Base-by-base conservation (phyloP, 2,329 filamentous ascomycete genomes). In the Didymellaceae sp. region DNA sequence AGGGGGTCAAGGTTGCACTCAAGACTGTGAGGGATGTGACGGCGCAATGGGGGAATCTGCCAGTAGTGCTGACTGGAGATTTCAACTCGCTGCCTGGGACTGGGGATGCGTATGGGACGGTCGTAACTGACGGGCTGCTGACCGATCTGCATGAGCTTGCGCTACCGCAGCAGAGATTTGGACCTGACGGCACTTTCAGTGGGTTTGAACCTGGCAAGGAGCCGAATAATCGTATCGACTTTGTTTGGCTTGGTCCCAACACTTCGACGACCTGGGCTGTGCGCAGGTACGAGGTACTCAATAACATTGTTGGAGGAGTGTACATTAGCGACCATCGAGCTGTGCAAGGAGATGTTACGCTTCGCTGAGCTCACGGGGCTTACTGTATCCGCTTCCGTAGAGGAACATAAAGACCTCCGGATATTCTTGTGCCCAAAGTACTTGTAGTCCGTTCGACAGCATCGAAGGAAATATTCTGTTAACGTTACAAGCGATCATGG, bases 191-290 rank as follows among this genome's bases (percentile, higher is more conserved):
- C 39, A 89, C 87, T 1, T 89, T 84, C 65, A 89, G 86, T 4
- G 83, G 84, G 16, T 88, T 90, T 66, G 77, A 81, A 57, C 53
- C 58, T 16, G 54, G 37, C 11, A 68, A 77, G 37, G 62, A 65
- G 45, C 70, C 67, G 30, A 75, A 80, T 35, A 87, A 89, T 56
- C 86, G 89, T 87, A 86, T 61, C 71, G 89, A n/a, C 88, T 87
- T 68, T 10, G 17, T 51, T n/a, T 51, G 47, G 74, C 82, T 51
- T 22, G 75, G 73, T 68, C 74, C 59, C 6, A 74, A 78, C 52
- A 70, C 73, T 4, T 67, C 66, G 18, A 65, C 63, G 22, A 66
- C 62, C 4, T 75, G 82, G 54, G 55, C 60, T 3, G 75, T 80
- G 33, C 70, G 71, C 45, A 80, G 76, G 0, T 86, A 82, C 74